These are phyloP conservation scores for Chlorella sp. DNA, from an alignment of 139 green algal genomes.

Conservation along the genomic window DNA sequence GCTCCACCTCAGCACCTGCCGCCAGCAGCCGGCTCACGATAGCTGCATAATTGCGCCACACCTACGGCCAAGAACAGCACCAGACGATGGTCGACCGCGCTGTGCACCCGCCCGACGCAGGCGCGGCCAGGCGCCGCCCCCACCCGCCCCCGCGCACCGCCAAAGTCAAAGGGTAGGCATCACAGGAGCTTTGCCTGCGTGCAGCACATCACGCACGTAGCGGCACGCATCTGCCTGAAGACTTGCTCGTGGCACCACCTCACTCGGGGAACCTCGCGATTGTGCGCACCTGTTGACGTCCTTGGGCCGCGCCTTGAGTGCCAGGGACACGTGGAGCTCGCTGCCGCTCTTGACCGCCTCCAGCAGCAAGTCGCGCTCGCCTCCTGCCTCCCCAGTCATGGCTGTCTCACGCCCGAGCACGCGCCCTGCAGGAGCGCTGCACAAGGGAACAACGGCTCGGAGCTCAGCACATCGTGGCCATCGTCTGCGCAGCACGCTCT, in stretches of 20 bases:
- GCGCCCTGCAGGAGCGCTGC: too few relatives aligned
- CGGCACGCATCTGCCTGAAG: neutral
- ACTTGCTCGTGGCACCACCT: too few relatives aligned
- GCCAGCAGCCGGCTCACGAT: slow-evolving; percentile 47
- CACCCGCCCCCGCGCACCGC: too few relatives aligned
- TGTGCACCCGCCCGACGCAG: too few relatives aligned
- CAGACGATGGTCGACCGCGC: too few relatives aligned
- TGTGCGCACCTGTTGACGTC: slow-evolving; percentile 33
- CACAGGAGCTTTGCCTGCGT: slow-evolving; percentile 18
- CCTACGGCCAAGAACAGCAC: neutral
- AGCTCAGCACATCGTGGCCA: too few relatives aligned
- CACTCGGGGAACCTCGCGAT: too few relatives aligned
- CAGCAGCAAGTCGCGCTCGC: slow-evolving; percentile 13
- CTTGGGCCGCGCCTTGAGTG: slow-evolving; percentile 12
- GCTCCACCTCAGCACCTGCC: slow-evolving; percentile 34
- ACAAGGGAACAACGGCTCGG: too few relatives aligned
- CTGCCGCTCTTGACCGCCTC: slow-evolving; percentile 20
- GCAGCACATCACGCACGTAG: neutral
- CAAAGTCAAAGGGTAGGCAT: slow-evolving; percentile 27
- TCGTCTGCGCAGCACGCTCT: too few relatives aligned
- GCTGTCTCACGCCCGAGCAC: too few relatives aligned
- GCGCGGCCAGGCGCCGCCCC: too few relatives aligned
- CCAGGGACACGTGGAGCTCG: slow-evolving; percentile 9
- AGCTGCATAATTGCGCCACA: slow-evolving; percentile 53
- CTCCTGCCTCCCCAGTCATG: too few relatives aligned